A percentile compares a stretch with the other conserved stretches of the same genome.
phyloP scores from a whole-genome alignment of 1,139 yeast species.

The Candida sp. region DNA sequence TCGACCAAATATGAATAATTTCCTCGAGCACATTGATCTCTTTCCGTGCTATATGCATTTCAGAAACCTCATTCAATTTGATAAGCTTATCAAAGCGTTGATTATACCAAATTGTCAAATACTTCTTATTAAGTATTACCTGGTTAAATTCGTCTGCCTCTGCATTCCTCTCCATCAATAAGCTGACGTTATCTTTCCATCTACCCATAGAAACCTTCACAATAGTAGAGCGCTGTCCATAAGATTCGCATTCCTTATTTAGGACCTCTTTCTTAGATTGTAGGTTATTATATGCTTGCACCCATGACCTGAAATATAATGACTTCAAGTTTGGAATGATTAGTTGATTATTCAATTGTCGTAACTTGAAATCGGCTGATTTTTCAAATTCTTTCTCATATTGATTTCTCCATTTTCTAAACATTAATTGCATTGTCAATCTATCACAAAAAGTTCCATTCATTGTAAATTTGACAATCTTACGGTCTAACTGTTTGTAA shows the following conservation, averaged over 20 bases:
- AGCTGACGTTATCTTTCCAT: slow-evolving; percentile 9
- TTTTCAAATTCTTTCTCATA: slow-evolving; percentile 13
- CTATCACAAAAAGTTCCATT: slow-evolving; percentile 6
- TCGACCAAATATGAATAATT: slow-evolving; percentile 34
- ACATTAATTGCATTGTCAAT: background rate
- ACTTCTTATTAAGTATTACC: slow-evolving; percentile 23
- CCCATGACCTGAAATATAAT: slow-evolving; percentile 19
- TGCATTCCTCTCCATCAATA: slow-evolving; percentile 6
- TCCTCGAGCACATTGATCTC: slow-evolving; percentile 24
- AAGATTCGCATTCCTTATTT: slow-evolving; percentile 10
- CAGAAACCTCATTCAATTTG: slow-evolving; percentile 24
- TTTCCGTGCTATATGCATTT: slow-evolving; percentile 23
- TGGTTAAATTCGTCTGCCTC: slow-evolving; percentile 19
- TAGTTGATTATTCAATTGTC: slow-evolving; percentile 10
- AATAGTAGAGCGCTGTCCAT: slow-evolving; percentile 8
- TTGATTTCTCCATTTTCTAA: slow-evolving; percentile 17
- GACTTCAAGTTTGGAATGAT: slow-evolving; percentile 10
- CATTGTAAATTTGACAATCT: background rate
- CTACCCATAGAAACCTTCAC: slow-evolving; percentile 8
- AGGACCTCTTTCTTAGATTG: slow-evolving; percentile 11
- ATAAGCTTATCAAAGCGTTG: slow-evolving; percentile 19
- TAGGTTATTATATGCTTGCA: slow-evolving; percentile 12
- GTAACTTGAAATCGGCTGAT: slow-evolving; percentile 13
- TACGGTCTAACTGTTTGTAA: slow-evolving; percentile 2
- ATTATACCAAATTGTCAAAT: slow-evolving; percentile 33